Conservation (phyloP, 2,329 filamentous ascomycete genomes). For the Sclerotinia nivalis region DNA sequence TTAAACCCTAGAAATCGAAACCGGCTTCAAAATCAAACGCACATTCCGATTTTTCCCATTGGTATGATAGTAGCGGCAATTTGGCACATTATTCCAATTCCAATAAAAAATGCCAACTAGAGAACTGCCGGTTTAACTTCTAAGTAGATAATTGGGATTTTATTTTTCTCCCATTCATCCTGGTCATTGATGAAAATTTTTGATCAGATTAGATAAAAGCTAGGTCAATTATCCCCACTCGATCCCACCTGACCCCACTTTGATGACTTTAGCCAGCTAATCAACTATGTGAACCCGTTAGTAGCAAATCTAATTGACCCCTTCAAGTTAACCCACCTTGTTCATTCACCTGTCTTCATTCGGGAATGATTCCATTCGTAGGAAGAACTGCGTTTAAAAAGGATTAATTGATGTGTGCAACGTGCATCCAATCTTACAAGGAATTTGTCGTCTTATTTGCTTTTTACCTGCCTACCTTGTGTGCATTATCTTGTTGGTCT, state of each 20-base stretch:
- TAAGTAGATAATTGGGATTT: neutral
- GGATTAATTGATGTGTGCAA: neutral
- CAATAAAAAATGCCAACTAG: neutral
- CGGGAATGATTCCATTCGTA: neutral
- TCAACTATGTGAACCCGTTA: neutral
- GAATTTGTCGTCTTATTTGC: neutral
- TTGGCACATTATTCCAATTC: neutral
- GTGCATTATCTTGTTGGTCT: neutral
- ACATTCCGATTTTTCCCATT: slow-evolving; percentile 4
- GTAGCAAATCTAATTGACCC: neutral
- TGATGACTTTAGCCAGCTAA: slow-evolving; percentile 7
- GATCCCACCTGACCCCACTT: slow-evolving; percentile 1
- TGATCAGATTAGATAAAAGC: slow-evolving; percentile 22
- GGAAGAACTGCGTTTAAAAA: neutral
- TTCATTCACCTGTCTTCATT: neutral
- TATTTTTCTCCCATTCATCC: neutral
- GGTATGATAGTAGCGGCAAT: neutral
- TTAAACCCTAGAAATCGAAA: neutral
- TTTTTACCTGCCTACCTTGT: neutral
- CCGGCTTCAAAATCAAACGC: neutral
- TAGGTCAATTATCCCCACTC: neutral
- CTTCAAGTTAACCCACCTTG: slow-evolving; percentile 1
- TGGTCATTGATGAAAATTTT: slow-evolving; percentile 16
- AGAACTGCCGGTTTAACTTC: neutral
- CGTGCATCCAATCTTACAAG: neutral